Conservation (phyloP, 2,329 filamentous ascomycete species). For the Paecilomyces niveus region DNA sequence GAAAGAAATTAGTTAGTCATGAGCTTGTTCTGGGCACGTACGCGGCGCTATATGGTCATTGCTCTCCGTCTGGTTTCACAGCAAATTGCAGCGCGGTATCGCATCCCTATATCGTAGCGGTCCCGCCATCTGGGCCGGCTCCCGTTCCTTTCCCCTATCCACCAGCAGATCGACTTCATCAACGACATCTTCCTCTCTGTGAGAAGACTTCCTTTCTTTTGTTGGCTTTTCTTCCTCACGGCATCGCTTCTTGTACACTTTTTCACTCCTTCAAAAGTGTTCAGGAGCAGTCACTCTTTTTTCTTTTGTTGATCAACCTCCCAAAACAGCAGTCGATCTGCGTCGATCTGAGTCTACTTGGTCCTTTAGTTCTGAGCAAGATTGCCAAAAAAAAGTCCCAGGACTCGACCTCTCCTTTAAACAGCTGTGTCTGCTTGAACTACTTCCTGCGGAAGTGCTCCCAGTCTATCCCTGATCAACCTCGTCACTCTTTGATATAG, state of each 20-base stretch:
- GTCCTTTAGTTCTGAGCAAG: not conserved
- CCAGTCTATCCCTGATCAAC: slow-evolving; percentile 25
- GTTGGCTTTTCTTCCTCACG: not conserved
- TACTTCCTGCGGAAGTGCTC: slow-evolving; percentile 32
- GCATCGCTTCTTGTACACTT: slow-evolving; percentile 12
- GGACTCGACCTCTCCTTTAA: slow-evolving; percentile 1
- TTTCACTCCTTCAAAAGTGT: slow-evolving; percentile 17
- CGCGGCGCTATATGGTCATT: not conserved
- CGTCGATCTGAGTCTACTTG: slow-evolving; percentile 7
- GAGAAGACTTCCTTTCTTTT: not conserved
- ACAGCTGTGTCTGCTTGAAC: slow-evolving; percentile 7
- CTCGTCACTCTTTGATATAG: slow-evolving; percentile 3
- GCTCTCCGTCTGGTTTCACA: not conserved
- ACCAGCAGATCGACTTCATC: not conserved
- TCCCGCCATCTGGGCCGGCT: not conserved
- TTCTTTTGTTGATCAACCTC: slow-evolving; percentile 5
- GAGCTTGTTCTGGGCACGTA: not conserved
- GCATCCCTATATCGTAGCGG: not conserved
- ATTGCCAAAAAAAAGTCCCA: not conserved
- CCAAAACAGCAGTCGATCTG: slow-evolving; percentile 27
- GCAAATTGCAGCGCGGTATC: not conserved
- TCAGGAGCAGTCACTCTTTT: slow-evolving; percentile 7
- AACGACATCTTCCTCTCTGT: not conserved
- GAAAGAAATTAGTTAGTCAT: not conserved
- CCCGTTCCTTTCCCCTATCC: not conserved